Conservation (phyloP, 2,329 filamentous ascomycete genomes). For the Colletotrichum abscissum region DNA sequence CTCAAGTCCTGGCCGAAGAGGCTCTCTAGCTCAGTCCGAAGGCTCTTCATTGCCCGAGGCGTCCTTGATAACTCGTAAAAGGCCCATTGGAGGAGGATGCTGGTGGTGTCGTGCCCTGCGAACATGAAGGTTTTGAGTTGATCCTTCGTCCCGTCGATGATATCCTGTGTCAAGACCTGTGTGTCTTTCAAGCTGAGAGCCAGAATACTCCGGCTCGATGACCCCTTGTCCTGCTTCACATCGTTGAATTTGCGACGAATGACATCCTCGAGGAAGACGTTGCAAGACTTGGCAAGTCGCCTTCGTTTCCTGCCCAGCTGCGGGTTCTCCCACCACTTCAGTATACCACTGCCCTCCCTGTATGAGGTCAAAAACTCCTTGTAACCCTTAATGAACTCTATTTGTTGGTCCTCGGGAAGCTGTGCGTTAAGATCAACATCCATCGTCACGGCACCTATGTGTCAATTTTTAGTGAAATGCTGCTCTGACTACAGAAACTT, state of each 20-base stretch:
- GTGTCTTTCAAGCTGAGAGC: constrained; percentile 45
- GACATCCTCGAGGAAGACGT: constrained; percentile 39
- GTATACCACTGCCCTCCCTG: constrained; percentile 33
- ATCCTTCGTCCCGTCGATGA: constrained; percentile 46
- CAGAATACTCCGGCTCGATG: constrained; percentile 45
- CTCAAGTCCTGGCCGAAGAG: constrained; percentile 46
- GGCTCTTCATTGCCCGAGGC: constrained; percentile 41
- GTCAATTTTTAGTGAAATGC: neutral
- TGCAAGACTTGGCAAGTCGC: constrained; percentile 38
- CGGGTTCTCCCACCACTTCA: constrained; percentile 40
- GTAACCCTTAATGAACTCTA: constrained; percentile 45
- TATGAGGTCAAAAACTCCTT: constrained; percentile 41
- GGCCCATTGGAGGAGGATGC: constrained; percentile 48
- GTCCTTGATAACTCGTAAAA: constrained; percentile 50
- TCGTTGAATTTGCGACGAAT: constrained; percentile 41
- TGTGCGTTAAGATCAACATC: constrained; percentile 48
- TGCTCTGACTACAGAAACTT: rapidly evolving
- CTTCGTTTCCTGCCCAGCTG: constrained; percentile 34
- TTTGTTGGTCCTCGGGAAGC: constrained; percentile 36
- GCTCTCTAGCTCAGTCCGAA: constrained; percentile 49
- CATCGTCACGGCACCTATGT: constrained; percentile 45
- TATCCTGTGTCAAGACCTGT: constrained; percentile 40
- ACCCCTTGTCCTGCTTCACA: constrained; percentile 7
- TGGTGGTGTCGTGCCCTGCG: constrained; percentile 55
- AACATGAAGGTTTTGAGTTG: constrained; percentile 54